Evolutionary conservation across 306 rosid genomes (phyloP), one percentile per base, ranked within the genome.

Genomic region (Canavalia ensiformis): DNA sequence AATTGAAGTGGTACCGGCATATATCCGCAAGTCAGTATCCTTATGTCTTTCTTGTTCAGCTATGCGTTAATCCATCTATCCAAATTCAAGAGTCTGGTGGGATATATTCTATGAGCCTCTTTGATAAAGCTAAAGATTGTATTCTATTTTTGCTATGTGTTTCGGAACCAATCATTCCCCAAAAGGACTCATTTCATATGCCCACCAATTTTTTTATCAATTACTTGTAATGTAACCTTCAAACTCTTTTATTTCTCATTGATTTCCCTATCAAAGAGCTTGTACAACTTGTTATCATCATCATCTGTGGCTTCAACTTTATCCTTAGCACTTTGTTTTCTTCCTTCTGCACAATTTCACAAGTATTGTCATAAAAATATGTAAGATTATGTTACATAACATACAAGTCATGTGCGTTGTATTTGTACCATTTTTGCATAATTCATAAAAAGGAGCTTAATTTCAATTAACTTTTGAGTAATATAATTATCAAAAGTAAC

Each of bases 301-400:
- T 83, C 86, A 63, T 83, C 82, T n/a, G 70, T 52, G 52, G 11
- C 66, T 39, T 83, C 86, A 33, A 77, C 31, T 63, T 42, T 83
- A 8, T 33, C 74, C 57, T 83, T 83, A 11, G 9, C 54, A 42
- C 74, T 69, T 18, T 3, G 3, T 35, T 10, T 77, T 7, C 12
- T 77, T 1, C 82, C 86, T 42, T 83, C 86, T 83, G 52, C 81
- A 33, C 7, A 18, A 25, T 54, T 41, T 4, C 50, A 34, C 11
- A 78, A 12, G 8, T 33, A 18, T 59, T 29, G 5, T 59, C 39
- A 29, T 41, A 59, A 2, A 10, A 59, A 59, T 30, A 18, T 18
- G 25, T 18, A 18, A 18, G 25, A 18, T 18, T 0, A 18, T 18
- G 25, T 18, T 18, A 18, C 25, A 18, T 18, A 18, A 18, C 25